Evolutionary conservation across 2,329 filamentous ascomycete genomes (phyloP).

Genomic region (Metarhizium album): DNA sequence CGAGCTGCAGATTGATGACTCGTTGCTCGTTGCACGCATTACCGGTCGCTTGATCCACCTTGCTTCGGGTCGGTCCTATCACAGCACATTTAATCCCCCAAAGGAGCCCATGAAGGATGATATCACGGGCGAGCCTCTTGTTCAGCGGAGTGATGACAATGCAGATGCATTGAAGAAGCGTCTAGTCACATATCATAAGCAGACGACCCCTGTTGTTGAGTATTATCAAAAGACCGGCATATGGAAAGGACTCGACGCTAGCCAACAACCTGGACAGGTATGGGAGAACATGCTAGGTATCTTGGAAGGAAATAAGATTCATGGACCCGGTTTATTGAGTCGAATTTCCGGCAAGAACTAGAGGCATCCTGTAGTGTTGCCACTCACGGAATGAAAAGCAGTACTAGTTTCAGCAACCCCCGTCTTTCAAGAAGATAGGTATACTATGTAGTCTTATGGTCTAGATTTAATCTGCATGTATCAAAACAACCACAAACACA

Average conservation of each 20-base stretch:
- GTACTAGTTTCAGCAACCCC: not conserved
- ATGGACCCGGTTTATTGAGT: conserved; percentile 30
- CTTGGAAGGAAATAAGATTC: conserved; percentile 48
- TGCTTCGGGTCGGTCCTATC: conserved; percentile 91
- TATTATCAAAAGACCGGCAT: conserved; percentile 98
- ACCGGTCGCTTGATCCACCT: conserved; percentile 94
- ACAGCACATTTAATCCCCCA: conserved; percentile 98
- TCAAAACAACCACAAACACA: conserved; percentile 1
- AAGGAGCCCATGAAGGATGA: conserved; percentile 93
- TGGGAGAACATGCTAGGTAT: conserved; percentile 88
- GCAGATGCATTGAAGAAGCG: conserved; percentile 93
- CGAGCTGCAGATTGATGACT: conserved; percentile 94
- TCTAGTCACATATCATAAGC: conserved; percentile 81
- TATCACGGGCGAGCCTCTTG: conserved; percentile 87
- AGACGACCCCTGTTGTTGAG: conserved; percentile 83
- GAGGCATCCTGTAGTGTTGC: not conserved
- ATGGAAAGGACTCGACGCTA: conserved; percentile 91
- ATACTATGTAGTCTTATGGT: conserved; percentile 5
- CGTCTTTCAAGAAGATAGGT: not conserved
- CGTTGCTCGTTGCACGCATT: conserved; percentile 86
- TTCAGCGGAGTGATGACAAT: conserved; percentile 96
- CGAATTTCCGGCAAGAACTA: conserved; percentile 19
- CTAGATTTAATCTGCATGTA: conserved; percentile 9
- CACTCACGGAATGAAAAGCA: not conserved
- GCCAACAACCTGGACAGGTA: conserved; percentile 88